phyloP scores from a whole-genome alignment of 345 rosid species.

The Garcia nutans region DNA sequence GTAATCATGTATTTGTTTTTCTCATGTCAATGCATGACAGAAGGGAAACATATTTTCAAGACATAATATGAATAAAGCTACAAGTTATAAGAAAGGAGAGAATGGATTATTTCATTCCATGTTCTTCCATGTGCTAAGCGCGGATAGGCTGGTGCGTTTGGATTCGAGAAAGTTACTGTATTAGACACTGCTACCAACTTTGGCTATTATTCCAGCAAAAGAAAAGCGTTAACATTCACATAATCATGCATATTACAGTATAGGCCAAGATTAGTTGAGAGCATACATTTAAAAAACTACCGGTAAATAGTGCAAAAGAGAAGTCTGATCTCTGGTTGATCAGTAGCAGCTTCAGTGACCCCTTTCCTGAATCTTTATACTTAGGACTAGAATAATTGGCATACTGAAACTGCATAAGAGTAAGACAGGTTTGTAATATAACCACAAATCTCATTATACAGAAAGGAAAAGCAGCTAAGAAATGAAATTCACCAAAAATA shows the following conservation, averaged over 20 bases:
- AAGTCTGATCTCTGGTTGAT: constrained; percentile 77
- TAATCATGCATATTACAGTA: background rate
- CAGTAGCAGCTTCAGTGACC: constrained; percentile 58
- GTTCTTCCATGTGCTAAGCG: constrained; percentile 65
- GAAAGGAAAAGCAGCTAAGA: constrained; percentile 8
- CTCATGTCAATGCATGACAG: background rate
- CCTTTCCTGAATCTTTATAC: constrained; percentile 48
- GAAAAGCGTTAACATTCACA: background rate
- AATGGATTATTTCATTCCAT: constrained; percentile 63
- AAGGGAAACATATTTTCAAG: background rate
- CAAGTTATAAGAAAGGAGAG: background rate
- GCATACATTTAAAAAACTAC: constrained; percentile 53
- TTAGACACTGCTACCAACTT: constrained; percentile 67
- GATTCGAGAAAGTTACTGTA: constrained; percentile 50
- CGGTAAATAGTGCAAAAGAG: constrained; percentile 57
- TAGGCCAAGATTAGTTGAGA: background rate
- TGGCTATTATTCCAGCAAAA: constrained; percentile 37
- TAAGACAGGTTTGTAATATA: background rate
- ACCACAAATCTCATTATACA: background rate
- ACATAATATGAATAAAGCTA: constrained; percentile 1
- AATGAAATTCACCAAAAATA: background rate
- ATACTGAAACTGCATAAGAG: constrained; percentile 44
- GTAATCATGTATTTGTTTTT: background rate
- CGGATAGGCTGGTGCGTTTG: constrained; percentile 70
- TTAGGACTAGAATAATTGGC: constrained; percentile 55